Base-by-base conservation (phyloP, 306 rosid species). In the Glycyrrhiza uralensis region DNA sequence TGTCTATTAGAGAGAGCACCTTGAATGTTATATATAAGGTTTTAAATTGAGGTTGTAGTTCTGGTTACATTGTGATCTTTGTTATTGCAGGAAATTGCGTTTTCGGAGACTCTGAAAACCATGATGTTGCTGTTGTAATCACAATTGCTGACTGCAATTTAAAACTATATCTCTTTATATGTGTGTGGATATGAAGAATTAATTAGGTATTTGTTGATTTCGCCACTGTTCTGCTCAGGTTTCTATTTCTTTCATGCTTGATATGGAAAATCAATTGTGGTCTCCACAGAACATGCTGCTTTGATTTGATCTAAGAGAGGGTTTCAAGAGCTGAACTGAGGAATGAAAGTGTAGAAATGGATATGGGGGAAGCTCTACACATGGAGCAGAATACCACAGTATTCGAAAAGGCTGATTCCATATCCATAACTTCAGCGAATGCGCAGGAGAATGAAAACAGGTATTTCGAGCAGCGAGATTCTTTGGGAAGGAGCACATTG, bases 401-500 rank as follows among this genome's bases (percentile, higher is more conserved):
- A 52, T 81, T 88, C 20, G 84, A 78, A 66, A 85, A 74, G 67
- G 79, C 81, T 49, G 84, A 84, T 77, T n/a, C n/a, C n/a, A n/a
- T n/a, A n/a, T 78, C 75, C 1, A 39, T 73, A 19, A 66, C 83
- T 44, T 71, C 90, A 26, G n/a, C n/a, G n/a, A n/a, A n/a, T n/a
- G 41, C 70, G 6, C 72, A 70, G 57, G 90, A 86, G 59, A 84
- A 72, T 54, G 80, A 75, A 78, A 69, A 52, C 32, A 69, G 55
- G 66, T 88, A 86, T 62, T 51, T 82, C 20, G 85, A 84, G 17
- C 80, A 61, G 77, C 46, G 85, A 69, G 60, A 71, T 50, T 84
- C 88, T 41, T 72, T 87, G 66, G 91, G 96, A 17, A 76, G 91
- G 96, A 17, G 74, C 72, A 54, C 82, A 67, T 61, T 86, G 72